A percentile compares a stretch with the other conserved stretches of the same genome.
These are phyloP conservation scores for Teratosphaeria epicoccoides DNA, from an alignment of 2,329 filamentous ascomycete genomes.

Conservation along the genomic window DNA sequence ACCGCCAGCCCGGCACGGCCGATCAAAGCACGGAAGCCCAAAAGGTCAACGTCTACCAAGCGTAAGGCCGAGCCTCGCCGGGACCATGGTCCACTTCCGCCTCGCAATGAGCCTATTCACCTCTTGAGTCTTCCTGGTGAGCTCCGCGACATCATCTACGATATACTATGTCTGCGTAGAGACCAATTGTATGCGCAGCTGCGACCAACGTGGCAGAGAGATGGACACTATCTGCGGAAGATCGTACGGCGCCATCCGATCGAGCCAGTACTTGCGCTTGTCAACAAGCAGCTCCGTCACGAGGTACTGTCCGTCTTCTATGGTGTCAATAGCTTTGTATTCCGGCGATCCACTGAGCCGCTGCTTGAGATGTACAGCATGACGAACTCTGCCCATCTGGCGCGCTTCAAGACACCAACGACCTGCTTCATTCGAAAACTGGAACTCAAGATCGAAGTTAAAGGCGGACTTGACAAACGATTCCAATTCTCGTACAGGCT, in stretches of 20 bases:
- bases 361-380: constrained; percentile 1
- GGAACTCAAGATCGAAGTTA: neutral
- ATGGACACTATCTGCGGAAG: neutral
- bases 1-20: neutral
- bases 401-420: neutral
- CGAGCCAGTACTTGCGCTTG: constrained; percentile 1
- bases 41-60: neutral
- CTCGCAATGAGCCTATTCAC: constrained; percentile 1
- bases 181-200: neutral
- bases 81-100: constrained; percentile 1
- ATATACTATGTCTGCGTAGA: constrained; percentile 1
- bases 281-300: constrained; percentile 3
- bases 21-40: constrained; percentile 2
- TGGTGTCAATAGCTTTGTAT: constrained; percentile 3
- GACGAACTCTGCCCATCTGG: neutral
- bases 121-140: constrained; percentile 6
- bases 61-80: neutral
- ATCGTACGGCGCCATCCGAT: constrained; percentile 3
- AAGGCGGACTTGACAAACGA: neutral
- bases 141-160: constrained; percentile 9
- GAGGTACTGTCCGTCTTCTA: constrained; percentile 8
- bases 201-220: neutral
- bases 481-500: neutral
- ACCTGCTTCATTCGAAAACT: neutral
- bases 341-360: neutral